Evolutionary conservation across 352 stramenopile species (phyloP).

Genomic region (Plasmopara halstedii): DNA sequence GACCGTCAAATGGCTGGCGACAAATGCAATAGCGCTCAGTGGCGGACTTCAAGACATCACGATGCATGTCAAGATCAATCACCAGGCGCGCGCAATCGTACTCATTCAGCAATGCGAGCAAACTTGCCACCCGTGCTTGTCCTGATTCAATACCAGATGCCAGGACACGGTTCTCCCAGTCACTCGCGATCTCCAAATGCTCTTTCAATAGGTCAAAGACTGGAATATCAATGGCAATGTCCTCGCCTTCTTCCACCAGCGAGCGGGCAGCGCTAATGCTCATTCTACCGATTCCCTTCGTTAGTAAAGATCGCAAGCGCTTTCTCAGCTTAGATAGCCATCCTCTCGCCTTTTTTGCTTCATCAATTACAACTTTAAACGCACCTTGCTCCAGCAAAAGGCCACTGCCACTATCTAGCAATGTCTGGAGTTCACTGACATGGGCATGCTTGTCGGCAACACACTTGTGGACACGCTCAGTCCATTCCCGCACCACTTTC

Average conservation of each 20-base stretch:
- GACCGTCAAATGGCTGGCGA: constrained; percentile 81
- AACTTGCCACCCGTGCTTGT: constrained; percentile 60
- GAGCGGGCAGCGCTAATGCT: constrained; percentile 48
- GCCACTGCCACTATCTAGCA: constrained; percentile 49
- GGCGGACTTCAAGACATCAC: constrained; percentile 86
- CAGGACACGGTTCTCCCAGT: constrained; percentile 76
- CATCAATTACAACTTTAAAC: constrained; percentile 71
- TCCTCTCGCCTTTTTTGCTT: constrained; percentile 70
- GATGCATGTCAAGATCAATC: constrained; percentile 85
- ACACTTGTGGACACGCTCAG: constrained; percentile 39
- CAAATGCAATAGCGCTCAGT: constrained; percentile 89
- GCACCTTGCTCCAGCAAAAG: constrained; percentile 67
- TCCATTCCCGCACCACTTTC: constrained; percentile 59
- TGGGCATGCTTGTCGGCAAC: constrained; percentile 55
- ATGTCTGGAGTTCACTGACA: constrained; percentile 41
- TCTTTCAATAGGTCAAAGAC: constrained; percentile 78
- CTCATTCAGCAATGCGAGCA: constrained; percentile 69
- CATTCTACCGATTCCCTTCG: constrained; percentile 57
- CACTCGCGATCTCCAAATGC: constrained; percentile 62
- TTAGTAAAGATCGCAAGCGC: constrained; percentile 58
- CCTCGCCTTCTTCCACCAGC: constrained; percentile 75
- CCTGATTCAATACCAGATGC: constrained; percentile 70
- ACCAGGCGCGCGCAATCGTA: constrained; percentile 69
- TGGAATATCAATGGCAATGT: constrained; percentile 64
- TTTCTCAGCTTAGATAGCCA: constrained; percentile 86